Base-by-base conservation (phyloP, 1,284 basidiomycete genomes). In the Testicularia cyperi region DNA sequence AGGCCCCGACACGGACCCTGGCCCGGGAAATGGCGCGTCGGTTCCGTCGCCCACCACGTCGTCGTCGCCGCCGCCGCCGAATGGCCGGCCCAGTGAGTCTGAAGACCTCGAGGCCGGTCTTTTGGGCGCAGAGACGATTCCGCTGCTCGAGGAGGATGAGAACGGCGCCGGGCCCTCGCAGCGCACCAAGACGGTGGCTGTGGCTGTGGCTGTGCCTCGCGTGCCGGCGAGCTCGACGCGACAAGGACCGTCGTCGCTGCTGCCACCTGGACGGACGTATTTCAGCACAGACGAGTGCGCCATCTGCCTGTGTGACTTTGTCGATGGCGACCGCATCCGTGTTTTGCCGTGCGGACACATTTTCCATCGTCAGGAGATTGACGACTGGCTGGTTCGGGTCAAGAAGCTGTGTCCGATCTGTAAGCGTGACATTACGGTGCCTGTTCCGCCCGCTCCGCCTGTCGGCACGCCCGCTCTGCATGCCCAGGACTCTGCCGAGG, bases 351-450 rank as follows among this genome's bases (percentile, higher is more conserved):
- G 74, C 36, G 71, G 71, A 6, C 74, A 76, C 29, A 56, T 74
- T 12, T 76, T 71, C 49, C 74, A 76, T 32, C 57, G 64, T 25
- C 44, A 64, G 21, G 72, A 70, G 44, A 66, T 74, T n/a, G 74
- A 76, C 42, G 63, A 67, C 15, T 76, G 74, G 74, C 53, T 76
- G 15, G 53, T 65, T 12, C 40, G 58, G n/a, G 55, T 69, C 25
- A 66, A 70, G 42, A 74, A 73, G 38, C 39, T 75, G 12, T 76
- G 74, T 39, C 74, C 74, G 3, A 74, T 73, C n/a, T 76, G 74
- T 44, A 75, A 75, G 54, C 53, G 70, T 13, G 74, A 76, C 26
- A 65, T 73, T 20, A 70, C 65, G 0, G 61, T 69, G 12, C 60
- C 63, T 2, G 48, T 66, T 10, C 67, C 67, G 2, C 60, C 55